Evolutionary conservation across 2,329 filamentous ascomycete genomes (phyloP).

Genomic region (Calonectria pauciramosa): DNA sequence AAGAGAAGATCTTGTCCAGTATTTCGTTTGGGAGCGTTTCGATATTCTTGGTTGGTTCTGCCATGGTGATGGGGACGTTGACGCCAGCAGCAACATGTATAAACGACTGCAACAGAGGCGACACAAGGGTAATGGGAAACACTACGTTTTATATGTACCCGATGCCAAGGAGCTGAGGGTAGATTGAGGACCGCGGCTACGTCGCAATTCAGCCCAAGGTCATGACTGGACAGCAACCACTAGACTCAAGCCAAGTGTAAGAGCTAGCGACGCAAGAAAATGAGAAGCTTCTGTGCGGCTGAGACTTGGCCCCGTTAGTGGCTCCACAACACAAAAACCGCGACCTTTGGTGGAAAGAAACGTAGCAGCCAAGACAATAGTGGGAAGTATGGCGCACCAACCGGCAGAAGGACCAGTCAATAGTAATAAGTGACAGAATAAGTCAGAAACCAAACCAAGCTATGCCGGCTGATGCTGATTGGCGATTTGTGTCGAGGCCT

Average conservation of each 20-base stretch:
- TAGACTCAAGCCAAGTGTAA: background rate
- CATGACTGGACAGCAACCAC: background rate
- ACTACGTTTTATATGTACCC: background rate
- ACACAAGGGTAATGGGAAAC: background rate
- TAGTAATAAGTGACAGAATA: background rate
- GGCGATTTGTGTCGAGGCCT: background rate
- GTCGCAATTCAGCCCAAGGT: background rate
- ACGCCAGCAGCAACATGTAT: background rate
- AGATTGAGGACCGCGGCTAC: background rate
- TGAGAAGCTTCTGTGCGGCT: background rate
- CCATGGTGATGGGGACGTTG: background rate
- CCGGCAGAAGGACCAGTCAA: background rate
- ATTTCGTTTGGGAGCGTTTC: background rate
- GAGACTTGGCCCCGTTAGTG: background rate
- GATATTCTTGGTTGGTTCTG: background rate
- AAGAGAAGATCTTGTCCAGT: background rate
- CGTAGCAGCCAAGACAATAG: background rate
- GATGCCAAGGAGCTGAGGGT: background rate
- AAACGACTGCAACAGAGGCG: background rate
- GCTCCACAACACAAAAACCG: background rate
- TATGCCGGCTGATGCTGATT: background rate
- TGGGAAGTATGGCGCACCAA: background rate
- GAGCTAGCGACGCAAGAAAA: background rate
- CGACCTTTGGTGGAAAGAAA: background rate
- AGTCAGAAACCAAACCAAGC: background rate